phyloP scores from a whole-genome alignment of 192 early-diverging fungal genomes.

The Coemansia sp. region DNA sequence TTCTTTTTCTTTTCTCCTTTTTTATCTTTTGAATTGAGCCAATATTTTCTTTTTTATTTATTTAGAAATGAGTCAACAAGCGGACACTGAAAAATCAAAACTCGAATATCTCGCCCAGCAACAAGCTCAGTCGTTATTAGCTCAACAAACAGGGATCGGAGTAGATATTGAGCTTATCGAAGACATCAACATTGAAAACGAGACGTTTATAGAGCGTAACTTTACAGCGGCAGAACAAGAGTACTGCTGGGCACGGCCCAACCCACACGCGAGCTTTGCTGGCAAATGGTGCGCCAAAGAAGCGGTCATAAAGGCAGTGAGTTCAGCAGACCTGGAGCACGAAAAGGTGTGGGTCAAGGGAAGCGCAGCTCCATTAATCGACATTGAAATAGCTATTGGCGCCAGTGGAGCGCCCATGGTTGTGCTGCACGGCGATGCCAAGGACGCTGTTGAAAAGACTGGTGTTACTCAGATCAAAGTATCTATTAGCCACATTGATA shows the following conservation, averaged over 20 bases:
- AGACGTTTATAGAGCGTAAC: conserved; percentile 89
- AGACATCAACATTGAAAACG: conserved; percentile 82
- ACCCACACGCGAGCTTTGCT: conserved; percentile 83
- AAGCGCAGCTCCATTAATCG: conserved; percentile 82
- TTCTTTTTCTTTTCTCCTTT: conserved; percentile 1
- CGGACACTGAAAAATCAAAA: conserved; percentile 11
- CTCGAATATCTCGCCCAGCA: conserved; percentile 25
- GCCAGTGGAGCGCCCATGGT: conserved; percentile 81
- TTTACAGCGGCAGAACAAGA: conserved; percentile 79
- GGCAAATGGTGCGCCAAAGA: conserved; percentile 98
- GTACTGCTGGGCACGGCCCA: conserved; percentile 76
- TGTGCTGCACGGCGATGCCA: conserved; percentile 80
- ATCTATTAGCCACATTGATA: conserved; percentile 90
- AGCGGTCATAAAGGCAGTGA: conserved; percentile 92
- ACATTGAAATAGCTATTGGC: conserved; percentile 83
- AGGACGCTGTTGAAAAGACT: conserved; percentile 68
- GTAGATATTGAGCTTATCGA: conserved; percentile 89
- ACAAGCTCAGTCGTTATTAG: conserved; percentile 28
- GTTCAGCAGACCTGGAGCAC: conserved; percentile 58
- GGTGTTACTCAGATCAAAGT: conserved; percentile 82
- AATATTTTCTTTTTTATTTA: background rate
- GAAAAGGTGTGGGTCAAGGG: conserved; percentile 77
- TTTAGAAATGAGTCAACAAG: background rate
- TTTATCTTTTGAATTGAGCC: background rate
- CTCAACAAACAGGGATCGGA: conserved; percentile 63